Base-by-base conservation (phyloP, 1,284 basidiomycete species). In the Xerocomus nothofagi region DNA sequence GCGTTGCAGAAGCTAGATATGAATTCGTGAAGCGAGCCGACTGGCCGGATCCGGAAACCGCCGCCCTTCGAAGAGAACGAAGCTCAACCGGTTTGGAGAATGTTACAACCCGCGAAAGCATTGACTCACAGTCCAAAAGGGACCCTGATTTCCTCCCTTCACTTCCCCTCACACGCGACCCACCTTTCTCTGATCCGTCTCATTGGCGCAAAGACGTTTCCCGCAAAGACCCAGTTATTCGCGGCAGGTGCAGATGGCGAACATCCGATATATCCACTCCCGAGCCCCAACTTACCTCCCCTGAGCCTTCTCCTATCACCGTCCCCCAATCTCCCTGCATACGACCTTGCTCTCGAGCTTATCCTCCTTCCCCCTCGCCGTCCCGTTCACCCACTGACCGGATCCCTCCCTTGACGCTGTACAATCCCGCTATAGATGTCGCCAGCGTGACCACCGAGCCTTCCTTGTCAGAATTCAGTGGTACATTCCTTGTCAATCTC, bases 21-120 rank as follows among this genome's bases (percentile, higher is more conserved):
- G 79, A 89, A 71, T 89, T 90, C 60, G 85, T 90, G 41, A 88
- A 88, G 60, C 80, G 88, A 44, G 83, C 87, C 14, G 87, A 88
- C 58, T 90, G 87, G 87, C 84, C 85, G 3, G 86, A 87, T 65
- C 80, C 84, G 36, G 86, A 87, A 68, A 72, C 79, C 4, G 83
- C 81, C 51, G 83, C 81, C 23, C 71, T 81, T 41, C 74, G 85
- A 50, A 73, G 86, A 55, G 82, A 88, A 64, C 80, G 76, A 65
- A 86, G 84, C 62, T 73, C 76, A 34, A 79, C 80, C 20, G 73
- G 74, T 6, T 65, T 85, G 53, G 81, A 84, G 48, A 74, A 78
- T 39, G 74, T 76, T 18, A 72, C 71, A 58, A 78, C 77, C 17
- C 72, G 76, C 54, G 82, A 84, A 44, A 74, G 68, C 50, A 55